Base-by-base conservation (phyloP, 2,329 filamentous ascomycete genomes). In the Hyphodiscus sp. region DNA sequence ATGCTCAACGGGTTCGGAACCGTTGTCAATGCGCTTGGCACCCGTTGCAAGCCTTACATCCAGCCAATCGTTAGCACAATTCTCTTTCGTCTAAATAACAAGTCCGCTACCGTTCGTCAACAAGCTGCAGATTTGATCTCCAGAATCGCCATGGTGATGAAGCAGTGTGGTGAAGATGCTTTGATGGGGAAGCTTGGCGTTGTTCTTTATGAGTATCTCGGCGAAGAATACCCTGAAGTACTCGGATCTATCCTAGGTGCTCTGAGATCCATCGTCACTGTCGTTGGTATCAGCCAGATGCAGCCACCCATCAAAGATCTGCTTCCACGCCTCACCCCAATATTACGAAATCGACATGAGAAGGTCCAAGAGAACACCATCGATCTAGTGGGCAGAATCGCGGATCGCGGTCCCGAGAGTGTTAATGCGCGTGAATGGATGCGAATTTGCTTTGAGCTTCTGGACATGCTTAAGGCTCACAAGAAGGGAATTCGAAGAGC, bases 301-400 rank as follows among this genome's bases (percentile, higher is more conserved):
- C 91, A 97, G 66, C 94, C 94, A 15, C 92, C 94, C 1, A 97
- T 99, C 75, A 92, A 92, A 69, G 95, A 99, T 68, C 79, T 99
- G 29, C 81, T 99, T 10, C 94, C 94, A 16, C 89, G 94, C 42
- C 82, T 99, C 33, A 99, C 94, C 1, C 94, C 94, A n/a, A 99
- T 99, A 69, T 79, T 99, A 51, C 89, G 94, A 68, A 99, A 99
- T 73, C 87, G 94, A 59, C 94, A 99, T 74, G 94, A 99, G 69
- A 99, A 99, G 73, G 95, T 99, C 44, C 94, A 99, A 70, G 94
- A 99, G 67, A 99, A 99, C 72, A 97, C 94, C 0, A 97, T 99
- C 64, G 94, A 99, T 69, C 80, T 99, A 1, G 94, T 99, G 19
- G 94, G 94, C 52, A 92, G 94, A 77, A 97, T 99, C 63, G 94